Evolutionary conservation across 108 stramenopile genomes (phyloP), one percentile per base, ranked within the genome.

Genomic region (Nitzschia sp.): DNA sequence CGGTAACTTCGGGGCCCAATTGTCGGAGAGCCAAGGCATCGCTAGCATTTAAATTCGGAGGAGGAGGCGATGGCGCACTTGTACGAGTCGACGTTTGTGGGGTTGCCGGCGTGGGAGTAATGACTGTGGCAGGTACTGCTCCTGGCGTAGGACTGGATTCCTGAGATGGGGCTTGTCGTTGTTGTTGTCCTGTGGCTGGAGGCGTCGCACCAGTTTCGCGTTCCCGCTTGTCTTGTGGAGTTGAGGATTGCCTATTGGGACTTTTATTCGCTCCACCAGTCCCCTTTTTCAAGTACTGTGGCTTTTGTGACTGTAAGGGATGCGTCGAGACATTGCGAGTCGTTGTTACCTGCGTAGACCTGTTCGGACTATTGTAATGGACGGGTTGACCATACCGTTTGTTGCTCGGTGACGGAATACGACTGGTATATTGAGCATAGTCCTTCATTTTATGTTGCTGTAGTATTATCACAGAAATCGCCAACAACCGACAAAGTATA

Each of bases 1-100:
- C 75, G 54, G 74, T 75, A 0, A 61, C 80, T 42, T 75, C 80
- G 17, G 73, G 25, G 15, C 66, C 77, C 19, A 71, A 29, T 17
- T 58, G 68, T 18, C 59, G 58, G 18, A 71, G 2, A 35, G 49
- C 6, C 11, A 72, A 63, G 11, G 71, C 71, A 72, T 63, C 63
- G 23, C 9, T 26, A 8, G 71, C 66, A 21, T 21, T 56, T 35
- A 68, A 21, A 36, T 24, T 27, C 23, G 54, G 25, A 3, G 61
- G 3, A 6, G 61, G 45, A 35, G 19, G 19, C 8, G 65, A 31
- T 29, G 49, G 49, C 28, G 49, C 27, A 25, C 49, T 29, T 17
- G 49, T 26, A 51, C 27, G 56, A 30, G 28, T 5, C 26, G 49
- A 29, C 3, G 51, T 33, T 24, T 3, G 2, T 17, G 24, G 15